Evolutionary conservation across 2,329 filamentous ascomycete genomes (phyloP), one percentile per base, ranked within the genome.

Genomic region (Fusarium humuli): DNA sequence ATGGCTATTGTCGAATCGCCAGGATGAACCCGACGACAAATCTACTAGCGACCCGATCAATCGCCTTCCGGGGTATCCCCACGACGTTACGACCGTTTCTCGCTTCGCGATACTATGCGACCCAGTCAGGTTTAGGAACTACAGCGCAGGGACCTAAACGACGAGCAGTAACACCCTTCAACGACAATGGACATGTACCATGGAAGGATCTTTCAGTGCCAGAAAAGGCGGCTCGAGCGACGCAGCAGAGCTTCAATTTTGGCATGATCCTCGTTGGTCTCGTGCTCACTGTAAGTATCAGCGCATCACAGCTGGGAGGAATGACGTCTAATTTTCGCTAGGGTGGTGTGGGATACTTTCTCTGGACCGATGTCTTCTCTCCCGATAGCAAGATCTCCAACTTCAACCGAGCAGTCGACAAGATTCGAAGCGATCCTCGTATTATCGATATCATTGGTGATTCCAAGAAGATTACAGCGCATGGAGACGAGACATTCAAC

Each of bases 181-280:
- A 94, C 74, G 95, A 98, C 74, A 92, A 94, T 76, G 95, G 95
- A 10, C 86, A 87, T 69, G 90, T 97, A 2, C 88, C 90, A 6
- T 98, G 95, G 95, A 86, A 84, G 5, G 86, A 96, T 57, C 86
- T 98, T 4, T 94, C 91, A 1, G 83, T 82, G 0, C 83, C 83
- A 49, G 95, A 98, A 79, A 98, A 97, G 80, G 90, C 90, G 5
- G 92, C 91, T 25, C 88, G 95, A 41, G 92, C 94, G 11, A 95
- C 93, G 1, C 94, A 98, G 80, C 95, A 98, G 80, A 92, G 91
- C 18, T 91, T 97, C 83, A 98, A 98, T 80, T 89, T 97, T 71
- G 86, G 91, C 71, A 81, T 98, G 67, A 89, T 98, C 11, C 72
- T 94, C 3, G 84, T 91, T 10, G 95, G 95, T 27, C 81, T 94